These are phyloP conservation scores for Cyclotella baltica DNA, from an alignment of 108 stramenopile genomes.

Conservation along the genomic window DNA sequence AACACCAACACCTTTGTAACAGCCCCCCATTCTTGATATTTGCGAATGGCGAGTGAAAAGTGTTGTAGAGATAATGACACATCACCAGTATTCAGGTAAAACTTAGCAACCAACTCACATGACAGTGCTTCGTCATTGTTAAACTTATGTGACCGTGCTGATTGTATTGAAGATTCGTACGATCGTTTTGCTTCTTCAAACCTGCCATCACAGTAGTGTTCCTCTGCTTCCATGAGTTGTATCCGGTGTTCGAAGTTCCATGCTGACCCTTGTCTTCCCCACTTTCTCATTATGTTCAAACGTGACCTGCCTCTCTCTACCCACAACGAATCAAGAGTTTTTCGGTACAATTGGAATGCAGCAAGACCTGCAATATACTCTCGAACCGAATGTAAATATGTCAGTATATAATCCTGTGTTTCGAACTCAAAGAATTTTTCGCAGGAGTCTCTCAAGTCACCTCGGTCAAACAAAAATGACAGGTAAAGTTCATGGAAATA, in stretches of 20 bases:
- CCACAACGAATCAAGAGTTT: constrained; percentile 3
- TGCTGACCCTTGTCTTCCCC: not conserved
- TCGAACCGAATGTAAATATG: not conserved
- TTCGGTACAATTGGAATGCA: constrained; percentile 12
- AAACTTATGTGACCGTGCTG: constrained; percentile 12
- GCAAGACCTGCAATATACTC: no score
- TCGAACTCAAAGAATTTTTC: not conserved
- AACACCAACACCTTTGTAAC: no score
- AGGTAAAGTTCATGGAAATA: constrained; percentile 4
- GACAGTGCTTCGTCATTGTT: constrained; percentile 26
- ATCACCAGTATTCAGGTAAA: constrained; percentile 13
- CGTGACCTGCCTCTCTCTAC: not conserved
- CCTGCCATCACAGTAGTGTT: constrained; percentile 14
- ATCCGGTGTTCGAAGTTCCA: constrained; percentile 31
- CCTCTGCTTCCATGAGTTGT: constrained; percentile 23
- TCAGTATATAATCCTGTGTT: not conserved
- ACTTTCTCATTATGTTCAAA: not conserved
- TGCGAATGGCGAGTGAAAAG: constrained; percentile 4
- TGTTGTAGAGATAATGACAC: not conserved
- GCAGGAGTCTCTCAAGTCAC: not conserved
- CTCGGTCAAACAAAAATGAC: not conserved
- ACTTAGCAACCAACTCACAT: constrained; percentile 19
- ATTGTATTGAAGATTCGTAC: constrained; percentile 27
- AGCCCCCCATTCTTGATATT: constrained; percentile 28
- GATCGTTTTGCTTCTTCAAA: not conserved